Evolutionary conservation across 164 flowering plant genomes (phyloP), one percentile per base, ranked within the genome.

Genomic region (Taxillus chinensis): DNA sequence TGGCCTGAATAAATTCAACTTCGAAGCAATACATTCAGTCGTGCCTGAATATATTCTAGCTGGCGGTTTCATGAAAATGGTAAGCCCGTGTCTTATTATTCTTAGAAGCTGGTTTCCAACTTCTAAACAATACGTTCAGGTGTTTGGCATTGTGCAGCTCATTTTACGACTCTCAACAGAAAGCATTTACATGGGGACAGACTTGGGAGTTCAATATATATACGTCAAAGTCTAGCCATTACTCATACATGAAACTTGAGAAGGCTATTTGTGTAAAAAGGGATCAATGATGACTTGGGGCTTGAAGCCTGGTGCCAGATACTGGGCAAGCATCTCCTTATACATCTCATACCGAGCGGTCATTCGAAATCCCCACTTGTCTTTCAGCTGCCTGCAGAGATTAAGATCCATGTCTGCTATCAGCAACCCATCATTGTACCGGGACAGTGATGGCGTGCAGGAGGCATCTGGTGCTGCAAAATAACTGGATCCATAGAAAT

Each of bases 341-440:
- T 91, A 91, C 56, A 85, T 0, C 13, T 91, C 95, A 64, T 95
- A 95, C 41, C 96, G 74, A 15, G 95, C 87, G 71, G 99, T 95
- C 99, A 95, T 95, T 39, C 86, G 82, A 68, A 91, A 89, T 7
- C 96, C 95, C 97, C 99, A 93, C 73, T 90, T 90, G 76, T 93
- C 99, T 77, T 93, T 93, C 38, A 86, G 66, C 74, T 93, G 99
- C 70, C 96, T 74, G 59, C 99, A 93, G 43, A 93, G 88, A 75
- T 93, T 93, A 59, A 93, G 88, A 72, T 93, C 97, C 91, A 93
- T 80, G 68, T 90, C 97, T 13, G 99, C 72, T 64, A 93, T 77
- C 75, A 93, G 57, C 76, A 93, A 62, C 2, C 99, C 99, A 59
- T 93, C 95, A 59, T 66, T 80, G 75, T 65, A 57, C 11, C 89